Conservation (phyloP, 768 basidiomycete species). For the Gelatoporia subvermispora region DNA sequence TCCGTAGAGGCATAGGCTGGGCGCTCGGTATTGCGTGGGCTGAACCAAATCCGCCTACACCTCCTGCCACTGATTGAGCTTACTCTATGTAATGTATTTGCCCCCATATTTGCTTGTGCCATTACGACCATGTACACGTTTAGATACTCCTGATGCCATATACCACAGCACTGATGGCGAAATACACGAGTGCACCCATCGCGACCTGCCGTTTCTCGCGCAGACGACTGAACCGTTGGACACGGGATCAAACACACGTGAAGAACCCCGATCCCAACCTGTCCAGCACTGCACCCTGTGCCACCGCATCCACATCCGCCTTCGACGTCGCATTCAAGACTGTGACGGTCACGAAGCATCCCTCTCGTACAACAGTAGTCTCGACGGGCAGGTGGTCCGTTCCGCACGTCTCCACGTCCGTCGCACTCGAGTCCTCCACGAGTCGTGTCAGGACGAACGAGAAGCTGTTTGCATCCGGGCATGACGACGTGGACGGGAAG, state of each 20-base stretch:
- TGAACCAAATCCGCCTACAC: too few species aligned
- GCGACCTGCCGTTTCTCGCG: too few species aligned
- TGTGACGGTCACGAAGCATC: constrained; percentile 27
- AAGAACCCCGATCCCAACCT: constrained; percentile 13
- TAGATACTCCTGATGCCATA: too few species aligned
- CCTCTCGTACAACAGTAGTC: constrained; percentile 17
- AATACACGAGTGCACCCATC: too few species aligned
- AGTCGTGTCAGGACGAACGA: constrained; percentile 30
- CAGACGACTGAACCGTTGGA: too few species aligned
- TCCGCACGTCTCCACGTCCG: constrained; percentile 30
- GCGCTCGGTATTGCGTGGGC: too few species aligned
- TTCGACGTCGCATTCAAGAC: constrained; percentile 27
- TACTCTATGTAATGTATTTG: too few species aligned
- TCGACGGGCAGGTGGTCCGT: constrained; percentile 28
- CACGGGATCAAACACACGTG: neutral
- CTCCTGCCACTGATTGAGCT: too few species aligned
- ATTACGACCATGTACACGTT: too few species aligned
- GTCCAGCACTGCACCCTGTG: constrained; percentile 23
- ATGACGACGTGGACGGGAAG: constrained; percentile 25
- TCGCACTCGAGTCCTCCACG: constrained; percentile 16
- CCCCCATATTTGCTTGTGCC: too few species aligned
- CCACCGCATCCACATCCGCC: constrained; percentile 26
- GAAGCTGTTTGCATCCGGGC: constrained; percentile 22
- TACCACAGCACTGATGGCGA: too few species aligned
- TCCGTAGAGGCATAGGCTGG: too few species aligned